Base-by-base conservation (phyloP, 768 basidiomycete genomes). In the Trametes cubensis region DNA sequence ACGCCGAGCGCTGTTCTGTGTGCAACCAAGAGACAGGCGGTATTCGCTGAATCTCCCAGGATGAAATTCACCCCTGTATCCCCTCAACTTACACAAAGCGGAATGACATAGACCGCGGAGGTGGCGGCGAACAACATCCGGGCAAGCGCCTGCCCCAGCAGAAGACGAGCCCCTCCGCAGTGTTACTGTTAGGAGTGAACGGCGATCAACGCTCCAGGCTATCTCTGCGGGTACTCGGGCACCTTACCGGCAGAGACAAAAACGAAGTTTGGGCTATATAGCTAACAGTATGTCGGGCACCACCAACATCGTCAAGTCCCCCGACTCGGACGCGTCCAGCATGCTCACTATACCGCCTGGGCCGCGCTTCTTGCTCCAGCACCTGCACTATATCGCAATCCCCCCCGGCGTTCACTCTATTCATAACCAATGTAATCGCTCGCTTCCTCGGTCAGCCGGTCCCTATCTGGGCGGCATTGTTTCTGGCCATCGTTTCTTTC, bases 331-430 rank as follows among this genome's bases (percentile, higher is more conserved):
- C 6, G 5, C 11, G 7, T 41, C 13, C 45, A 60, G 7, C 30
- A 53, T 57, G 55, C 25, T 7, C 20, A 10, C 20, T 7, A 20
- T 62, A 20, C 61, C 61, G 1, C 61, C 61, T 13, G 61, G 61
- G 6, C 55, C 55, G 23, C 49, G 41, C 13, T 52, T 57, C 30
- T 1, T 62, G 2, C 42, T 62, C 7, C 28, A 25, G 25, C 28
- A 57, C 10, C n/a, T 62, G 20, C 55, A 45, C 18, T 46, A 38
- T 44, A 52, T 57, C 49, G 44, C 20, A 3, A n/a, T 25, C 1
- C 61, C 55, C n/a, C 5, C 61, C 55, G 18, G 18, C 42, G 6
- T 2, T 52, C 23, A 25, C 49, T 14, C 4, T 62, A 6, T 14
- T 41, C 6, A 26, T 20, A 2, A 23, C 34, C 0, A 38, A 45